These are phyloP conservation scores for Chrysanthemum lavandulifolium DNA, from an alignment of 129 eudicot species.

Conservation along the genomic window DNA sequence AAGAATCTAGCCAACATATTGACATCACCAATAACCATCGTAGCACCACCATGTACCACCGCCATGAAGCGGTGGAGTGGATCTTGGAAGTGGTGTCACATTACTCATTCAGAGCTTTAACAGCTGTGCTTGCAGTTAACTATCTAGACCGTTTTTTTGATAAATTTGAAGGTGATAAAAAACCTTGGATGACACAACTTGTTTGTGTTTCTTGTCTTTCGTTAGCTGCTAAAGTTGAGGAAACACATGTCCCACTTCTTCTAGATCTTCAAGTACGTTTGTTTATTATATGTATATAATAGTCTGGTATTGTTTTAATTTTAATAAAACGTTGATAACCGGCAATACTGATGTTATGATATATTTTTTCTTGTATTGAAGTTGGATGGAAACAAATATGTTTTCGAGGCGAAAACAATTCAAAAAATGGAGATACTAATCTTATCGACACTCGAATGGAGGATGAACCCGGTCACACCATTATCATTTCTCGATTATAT, in stretches of 20 bases:
- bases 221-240: conserved; percentile 90
- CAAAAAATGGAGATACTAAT: conserved; percentile 84
- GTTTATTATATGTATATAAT: neutral
- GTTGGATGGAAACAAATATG: conserved; percentile 74
- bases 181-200: conserved; percentile 82
- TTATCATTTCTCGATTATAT: conserved; percentile 63
- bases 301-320: neutral
- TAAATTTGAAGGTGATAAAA: conserved; percentile 38
- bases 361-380: conserved; percentile 18
- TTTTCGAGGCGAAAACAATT: conserved; percentile 73
- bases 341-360: neutral
- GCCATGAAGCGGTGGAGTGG: conserved; percentile 74
- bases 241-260: conserved; percentile 76
- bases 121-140: conserved; percentile 75
- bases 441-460: conserved; percentile 75
- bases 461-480: conserved; percentile 89
- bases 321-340: no score
- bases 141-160: conserved; percentile 64
- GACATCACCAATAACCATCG: neutral
- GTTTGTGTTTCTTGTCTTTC: conserved; percentile 78
- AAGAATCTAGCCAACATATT: conserved; percentile 42
- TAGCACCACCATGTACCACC: conserved; percentile 27
- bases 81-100: conserved; percentile 52
- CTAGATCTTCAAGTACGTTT: conserved; percentile 78
- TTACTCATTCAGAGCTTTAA: conserved; percentile 63